Evolutionary conservation across 2,329 filamentous ascomycete species (phyloP), one percentile per base, ranked within the genome.

Genomic region (Pleoardoris graminearum): DNA sequence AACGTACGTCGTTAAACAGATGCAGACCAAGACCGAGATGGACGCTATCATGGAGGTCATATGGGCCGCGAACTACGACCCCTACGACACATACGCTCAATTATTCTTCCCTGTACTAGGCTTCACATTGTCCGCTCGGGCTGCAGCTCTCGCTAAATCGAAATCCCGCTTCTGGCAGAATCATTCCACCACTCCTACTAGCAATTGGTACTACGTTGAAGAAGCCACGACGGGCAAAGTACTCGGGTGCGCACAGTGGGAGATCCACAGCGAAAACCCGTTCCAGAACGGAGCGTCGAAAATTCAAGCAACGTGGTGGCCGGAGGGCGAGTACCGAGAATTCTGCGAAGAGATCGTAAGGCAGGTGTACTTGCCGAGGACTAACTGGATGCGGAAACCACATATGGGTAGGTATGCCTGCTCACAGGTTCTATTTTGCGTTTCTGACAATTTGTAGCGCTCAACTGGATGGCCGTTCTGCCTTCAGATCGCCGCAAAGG

Each of bases 391-490:
- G 70, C 61, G 58, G 46, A 58, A 63, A 42, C 65, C 67, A 35
- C 69, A 71, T 59, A 65, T 67, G 58, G 66, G 69, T 72, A 53
- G 51, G 63, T 63, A 21, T 19, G 33, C 14, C 14, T n/a, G 4
- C 14, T 12, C 17, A 3, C 14, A n/a, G 12, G n/a, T 7, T 16
- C 1, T 5, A 21, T 41, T 11, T 3, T 35, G n/a, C 16, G 1
- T 23, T 22, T 23, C 49, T 39, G n/a, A 39, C 25, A 33, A 21
- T 36, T 16, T 7, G 35, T 39, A 72, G 69, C 67, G 41, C 63
- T 71, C 19, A 71, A 71, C 41, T 72, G 69, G 69, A 68, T 72
- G 66, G 63, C 67, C 11, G 68, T 72, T n/a, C 51, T 65, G 48
- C 71, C 72, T 7, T 44, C 62, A 12, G 62, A 75, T 57, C 72